These are phyloP conservation scores for Brassica nigra DNA, from an alignment of 345 rosid genomes.

Conservation along the genomic window DNA sequence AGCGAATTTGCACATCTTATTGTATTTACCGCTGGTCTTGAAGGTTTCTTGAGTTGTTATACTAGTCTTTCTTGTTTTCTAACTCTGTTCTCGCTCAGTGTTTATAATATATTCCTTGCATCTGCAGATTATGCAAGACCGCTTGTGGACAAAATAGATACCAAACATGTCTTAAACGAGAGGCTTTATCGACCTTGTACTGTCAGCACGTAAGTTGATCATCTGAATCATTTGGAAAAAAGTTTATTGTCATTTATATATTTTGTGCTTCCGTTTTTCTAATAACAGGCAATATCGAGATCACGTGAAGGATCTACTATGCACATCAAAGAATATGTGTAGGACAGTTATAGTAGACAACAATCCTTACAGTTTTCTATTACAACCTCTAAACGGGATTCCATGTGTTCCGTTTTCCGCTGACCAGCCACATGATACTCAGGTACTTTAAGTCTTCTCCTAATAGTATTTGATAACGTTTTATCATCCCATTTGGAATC, in stretches of 20 bases:
- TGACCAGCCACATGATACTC: slow-evolving; percentile 64
- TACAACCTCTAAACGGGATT: slow-evolving; percentile 89
- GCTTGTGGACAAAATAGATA: slow-evolving; percentile 80
- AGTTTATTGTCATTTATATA: background rate
- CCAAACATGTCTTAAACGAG: slow-evolving; percentile 52
- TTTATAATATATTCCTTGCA: background rate
- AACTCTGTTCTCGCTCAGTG: background rate
- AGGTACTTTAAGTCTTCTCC: slow-evolving; percentile 47
- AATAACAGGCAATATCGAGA: slow-evolving; percentile 64
- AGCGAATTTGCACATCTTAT: slow-evolving; percentile 77
- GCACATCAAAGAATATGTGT: slow-evolving; percentile 61
- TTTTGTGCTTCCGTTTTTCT: background rate
- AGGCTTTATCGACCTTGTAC: slow-evolving; percentile 94
- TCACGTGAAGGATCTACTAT: slow-evolving; percentile 82
- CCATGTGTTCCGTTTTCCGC: slow-evolving; percentile 87
- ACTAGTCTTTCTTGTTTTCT: background rate
- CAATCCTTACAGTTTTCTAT: slow-evolving; percentile 87
- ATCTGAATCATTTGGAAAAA: background rate
- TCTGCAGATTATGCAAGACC: slow-evolving; percentile 84
- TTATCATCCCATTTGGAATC: background rate
- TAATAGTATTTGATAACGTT: background rate
- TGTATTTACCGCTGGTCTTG: slow-evolving; percentile 89
- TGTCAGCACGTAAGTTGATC: slow-evolving; percentile 69
- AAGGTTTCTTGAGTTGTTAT: slow-evolving; percentile 53
- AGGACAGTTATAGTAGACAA: slow-evolving; percentile 84